Conservation (phyloP, 2,329 filamentous ascomycete species). For the Anisogramma anomala region DNA sequence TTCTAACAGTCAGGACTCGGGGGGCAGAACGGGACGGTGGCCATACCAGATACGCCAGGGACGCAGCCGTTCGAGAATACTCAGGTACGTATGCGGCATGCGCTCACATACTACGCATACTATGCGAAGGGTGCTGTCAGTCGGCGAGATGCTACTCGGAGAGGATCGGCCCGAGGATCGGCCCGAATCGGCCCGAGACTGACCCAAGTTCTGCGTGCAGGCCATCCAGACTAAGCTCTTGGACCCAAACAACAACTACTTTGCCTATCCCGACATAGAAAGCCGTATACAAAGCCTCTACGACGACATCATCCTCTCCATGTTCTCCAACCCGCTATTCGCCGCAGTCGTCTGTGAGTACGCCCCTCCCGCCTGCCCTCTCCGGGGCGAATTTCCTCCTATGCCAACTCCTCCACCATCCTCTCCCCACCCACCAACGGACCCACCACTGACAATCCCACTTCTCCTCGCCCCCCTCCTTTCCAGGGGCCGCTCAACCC, state of each 20-base stretch:
- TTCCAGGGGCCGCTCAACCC: slow-evolving; percentile 22
- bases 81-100: too few relatives aligned
- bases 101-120: too few relatives aligned
- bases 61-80: slow-evolving; percentile 21
- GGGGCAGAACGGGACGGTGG: slow-evolving; percentile 21
- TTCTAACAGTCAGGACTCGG: too few relatives aligned
- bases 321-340: slow-evolving; percentile 13
- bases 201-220: slow-evolving; percentile 15
- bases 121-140: too few relatives aligned
- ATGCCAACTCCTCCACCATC: background rate
- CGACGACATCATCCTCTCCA: slow-evolving; percentile 18
- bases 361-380: background rate
- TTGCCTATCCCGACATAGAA: slow-evolving; percentile 21
- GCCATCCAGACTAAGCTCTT: slow-evolving; percentile 32
- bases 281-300: slow-evolving; percentile 24
- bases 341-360: slow-evolving; percentile 8
- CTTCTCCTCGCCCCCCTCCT: too few relatives aligned
- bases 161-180: too few relatives aligned
- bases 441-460: too few relatives aligned
- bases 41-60: slow-evolving; percentile 17
- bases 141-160: too few relatives aligned
- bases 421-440: background rate
- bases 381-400: background rate
- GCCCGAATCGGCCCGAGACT: too few relatives aligned
- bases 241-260: slow-evolving; percentile 23